Evolutionary conservation across 106 monocot genomes (phyloP).

Genomic region (Acorus gramineus): DNA sequence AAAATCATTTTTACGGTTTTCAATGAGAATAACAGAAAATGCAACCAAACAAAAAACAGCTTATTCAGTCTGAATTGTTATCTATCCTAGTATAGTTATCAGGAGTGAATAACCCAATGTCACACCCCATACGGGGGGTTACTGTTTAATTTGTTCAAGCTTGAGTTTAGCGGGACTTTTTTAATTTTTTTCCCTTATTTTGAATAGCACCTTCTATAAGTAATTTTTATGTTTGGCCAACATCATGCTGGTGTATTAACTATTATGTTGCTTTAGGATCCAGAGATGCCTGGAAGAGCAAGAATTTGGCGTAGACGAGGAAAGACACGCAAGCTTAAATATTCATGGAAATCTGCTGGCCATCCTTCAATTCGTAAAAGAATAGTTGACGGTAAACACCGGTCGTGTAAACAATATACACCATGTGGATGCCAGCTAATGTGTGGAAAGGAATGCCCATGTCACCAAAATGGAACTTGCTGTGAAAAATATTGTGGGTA

Average conservation of each 20-base stretch:
- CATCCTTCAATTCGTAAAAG: constrained; percentile 87
- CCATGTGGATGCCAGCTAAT: constrained; percentile 87
- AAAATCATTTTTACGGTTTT: no score
- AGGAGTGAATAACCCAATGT: no score
- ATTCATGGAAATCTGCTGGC: constrained; percentile 95
- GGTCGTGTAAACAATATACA: constrained; percentile 70
- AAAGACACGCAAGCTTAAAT: constrained; percentile 67
- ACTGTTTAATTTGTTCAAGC: no score
- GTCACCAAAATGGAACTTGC: constrained; percentile 79
- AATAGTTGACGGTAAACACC: constrained; percentile 73
- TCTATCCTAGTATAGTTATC: no score
- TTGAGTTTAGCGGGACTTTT: no score
- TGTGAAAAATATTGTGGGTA: constrained; percentile 99
- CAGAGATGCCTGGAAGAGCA: constrained; percentile 52
- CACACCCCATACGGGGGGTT: no score
- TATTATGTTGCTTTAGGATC: constrained; percentile 34
- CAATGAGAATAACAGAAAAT: no score
- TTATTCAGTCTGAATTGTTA: no score
- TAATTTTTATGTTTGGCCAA: neutral
- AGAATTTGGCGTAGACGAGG: constrained; percentile 66
- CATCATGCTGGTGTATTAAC: neutral
- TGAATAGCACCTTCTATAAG: no score
- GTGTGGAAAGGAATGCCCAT: constrained; percentile 90
- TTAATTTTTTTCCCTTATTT: no score
- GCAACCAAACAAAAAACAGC: no score